Base-by-base conservation (phyloP, 2,329 filamentous ascomycete genomes). In the Bipolaris victoriae region DNA sequence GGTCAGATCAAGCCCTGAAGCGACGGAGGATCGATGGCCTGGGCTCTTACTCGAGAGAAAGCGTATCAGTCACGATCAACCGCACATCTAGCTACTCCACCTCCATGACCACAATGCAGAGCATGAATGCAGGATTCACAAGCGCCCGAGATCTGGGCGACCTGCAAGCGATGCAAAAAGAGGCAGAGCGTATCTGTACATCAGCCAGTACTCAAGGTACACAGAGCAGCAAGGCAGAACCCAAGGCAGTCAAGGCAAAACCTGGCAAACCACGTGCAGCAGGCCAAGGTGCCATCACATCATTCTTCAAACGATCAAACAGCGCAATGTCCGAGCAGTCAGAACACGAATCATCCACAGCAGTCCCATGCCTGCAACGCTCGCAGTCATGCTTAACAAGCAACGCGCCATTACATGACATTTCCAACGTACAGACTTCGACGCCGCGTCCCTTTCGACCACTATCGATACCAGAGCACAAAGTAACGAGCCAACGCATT, bases 221-320 rank as follows among this genome's bases (percentile, higher is more conserved):
- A 59, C 74, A 49, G 66, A 39, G 20, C 11, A 61, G 49, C 4
- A 64, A 56, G 40, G 7, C 54, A 54, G 69, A 64, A 45, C 39
- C 56, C 10, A 69, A 66, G 15, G 24, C 56, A 5, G 35, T 54
- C 2, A 61, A 60, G 10, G 56, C 60, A 10, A 75, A 66, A 40
- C 55, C 55, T 35, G 45, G 45, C 3, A 76, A 77, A 69, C 76
- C 76, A 50, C 77, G 75, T 66, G 74, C 70, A 20, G 75, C 79
- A 58, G 80, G 78, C 1, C 83, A 86, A 67, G 81, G 80, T 24
- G 81, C 73, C 47, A 83, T 87, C 44, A 79, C 80, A 3, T 80
- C 71, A 55, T 86, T 85, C 71, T 86, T 86, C 63, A 72, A 72
- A 15, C 73, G 72, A 61, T 67, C 74, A 20, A 55, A 49, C 1